Conservation (phyloP, 768 basidiomycete species). For the Tulasnella sp. region DNA sequence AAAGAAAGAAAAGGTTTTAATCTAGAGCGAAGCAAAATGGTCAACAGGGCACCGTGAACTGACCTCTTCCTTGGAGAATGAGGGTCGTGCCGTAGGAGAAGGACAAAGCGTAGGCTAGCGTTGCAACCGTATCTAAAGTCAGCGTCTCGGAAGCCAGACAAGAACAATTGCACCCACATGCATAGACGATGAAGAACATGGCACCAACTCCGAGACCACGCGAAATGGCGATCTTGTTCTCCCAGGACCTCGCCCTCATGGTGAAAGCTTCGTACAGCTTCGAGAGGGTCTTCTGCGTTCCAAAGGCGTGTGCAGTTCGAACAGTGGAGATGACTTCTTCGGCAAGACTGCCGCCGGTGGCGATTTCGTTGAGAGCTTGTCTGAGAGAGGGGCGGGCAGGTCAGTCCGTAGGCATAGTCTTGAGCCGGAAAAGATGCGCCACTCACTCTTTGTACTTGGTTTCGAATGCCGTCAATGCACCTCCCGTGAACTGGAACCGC, state of each 20-base stretch:
- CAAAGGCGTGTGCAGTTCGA: slow-evolving; percentile 91
- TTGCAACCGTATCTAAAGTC: neutral
- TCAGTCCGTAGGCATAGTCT: neutral
- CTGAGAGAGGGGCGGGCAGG: slow-evolving; percentile 39
- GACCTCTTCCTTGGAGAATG: slow-evolving; percentile 64
- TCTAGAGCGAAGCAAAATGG: neutral
- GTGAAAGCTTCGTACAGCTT: slow-evolving; percentile 63
- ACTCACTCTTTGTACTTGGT: slow-evolving; percentile 64
- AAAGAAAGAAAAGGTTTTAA: neutral
- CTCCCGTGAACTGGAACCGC: slow-evolving; percentile 51
- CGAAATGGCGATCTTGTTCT: slow-evolving; percentile 58
- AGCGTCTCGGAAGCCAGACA: neutral
- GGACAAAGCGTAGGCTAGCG: slow-evolving; percentile 62
- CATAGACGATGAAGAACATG: slow-evolving; percentile 83
- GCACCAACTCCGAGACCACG: slow-evolving; percentile 43
- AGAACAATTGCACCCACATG: slow-evolving; percentile 31
- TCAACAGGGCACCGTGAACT: slow-evolving; percentile 15
- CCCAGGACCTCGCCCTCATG: slow-evolving; percentile 49
- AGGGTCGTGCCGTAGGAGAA: slow-evolving; percentile 89
- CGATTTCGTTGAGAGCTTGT: slow-evolving; percentile 66
- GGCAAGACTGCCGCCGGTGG: slow-evolving; percentile 74
- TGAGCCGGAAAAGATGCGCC: neutral
- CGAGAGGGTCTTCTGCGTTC: slow-evolving; percentile 63
- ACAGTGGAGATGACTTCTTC: slow-evolving; percentile 91
- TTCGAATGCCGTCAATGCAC: slow-evolving; percentile 63